phyloP scores from a whole-genome alignment of 768 basidiomycete species.

The Trametes gibbosa region DNA sequence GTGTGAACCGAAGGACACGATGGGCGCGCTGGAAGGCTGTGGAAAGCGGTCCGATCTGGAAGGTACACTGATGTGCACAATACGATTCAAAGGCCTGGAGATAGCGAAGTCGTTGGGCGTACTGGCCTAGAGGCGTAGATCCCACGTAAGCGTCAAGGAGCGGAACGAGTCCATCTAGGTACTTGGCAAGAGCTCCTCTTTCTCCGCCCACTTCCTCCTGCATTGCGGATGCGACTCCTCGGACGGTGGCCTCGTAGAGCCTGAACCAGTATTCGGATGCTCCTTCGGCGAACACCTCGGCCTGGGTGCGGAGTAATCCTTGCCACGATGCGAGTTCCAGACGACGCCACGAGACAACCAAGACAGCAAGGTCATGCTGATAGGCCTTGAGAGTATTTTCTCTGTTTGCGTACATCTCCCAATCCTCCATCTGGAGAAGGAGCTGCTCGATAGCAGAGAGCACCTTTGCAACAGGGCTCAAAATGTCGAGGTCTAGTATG shows the following conservation, averaged over 20 bases:
- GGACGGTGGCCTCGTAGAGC: conserved; percentile 75
- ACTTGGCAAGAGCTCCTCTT: conserved; percentile 39
- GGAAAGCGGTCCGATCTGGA: conserved; percentile 27
- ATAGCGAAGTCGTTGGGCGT: conserved; percentile 60
- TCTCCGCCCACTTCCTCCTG: conserved; percentile 35
- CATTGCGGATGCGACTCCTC: conserved; percentile 53
- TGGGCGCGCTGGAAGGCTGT: conserved; percentile 38
- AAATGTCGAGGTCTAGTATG: conserved; percentile 57
- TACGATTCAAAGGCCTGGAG: conserved; percentile 66
- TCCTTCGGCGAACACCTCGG: conserved; percentile 39
- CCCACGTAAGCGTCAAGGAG: conserved; percentile 80
- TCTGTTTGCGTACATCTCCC: conserved; percentile 95
- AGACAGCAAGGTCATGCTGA: conserved; percentile 59
- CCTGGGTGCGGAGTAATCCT: conserved; percentile 70
- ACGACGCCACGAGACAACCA: conserved; percentile 89
- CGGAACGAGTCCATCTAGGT: conserved; percentile 66
- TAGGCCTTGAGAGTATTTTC: conserved; percentile 74
- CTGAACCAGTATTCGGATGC: conserved; percentile 87
- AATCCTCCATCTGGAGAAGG: conserved; percentile 85
- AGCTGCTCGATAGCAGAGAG: conserved; percentile 84
- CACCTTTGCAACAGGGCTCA: conserved; percentile 77
- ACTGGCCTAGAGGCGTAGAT: conserved; percentile 82
- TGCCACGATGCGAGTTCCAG: conserved; percentile 90
- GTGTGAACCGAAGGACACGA: conserved; percentile 58
- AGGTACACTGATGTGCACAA: conserved; percentile 37